These are phyloP conservation scores for Aspergillus sergii DNA, from an alignment of 2,329 filamentous ascomycete species.

Conservation along the genomic window DNA sequence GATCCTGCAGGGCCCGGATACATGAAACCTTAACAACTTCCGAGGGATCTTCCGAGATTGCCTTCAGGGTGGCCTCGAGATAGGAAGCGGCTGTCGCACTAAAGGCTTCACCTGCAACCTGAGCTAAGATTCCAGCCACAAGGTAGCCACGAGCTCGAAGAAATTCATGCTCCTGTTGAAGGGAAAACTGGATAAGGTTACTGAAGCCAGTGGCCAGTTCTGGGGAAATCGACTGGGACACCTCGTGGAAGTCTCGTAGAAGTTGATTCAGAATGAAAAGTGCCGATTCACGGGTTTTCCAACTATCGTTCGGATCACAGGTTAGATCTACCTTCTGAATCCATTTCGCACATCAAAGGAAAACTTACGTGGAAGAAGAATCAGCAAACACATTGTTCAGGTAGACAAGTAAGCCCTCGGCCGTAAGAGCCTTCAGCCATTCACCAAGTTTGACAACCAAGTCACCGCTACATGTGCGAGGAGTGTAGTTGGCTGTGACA, in stretches of 20 bases:
- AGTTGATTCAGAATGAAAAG: constrained; percentile 85
- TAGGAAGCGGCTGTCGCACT: constrained; percentile 42
- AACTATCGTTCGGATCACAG: constrained; percentile 41
- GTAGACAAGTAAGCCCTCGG: constrained; percentile 78
- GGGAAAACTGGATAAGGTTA: constrained; percentile 76
- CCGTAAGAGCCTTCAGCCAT: constrained; percentile 75
- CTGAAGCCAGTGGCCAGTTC: constrained; percentile 74
- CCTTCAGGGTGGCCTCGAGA: constrained; percentile 66
- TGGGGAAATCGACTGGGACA: constrained; percentile 68
- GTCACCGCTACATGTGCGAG: constrained; percentile 88
- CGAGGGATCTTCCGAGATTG: constrained; percentile 73
- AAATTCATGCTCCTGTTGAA: constrained; percentile 71
- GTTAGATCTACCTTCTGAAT: constrained; percentile 6
- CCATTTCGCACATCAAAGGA: not conserved
- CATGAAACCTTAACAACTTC: constrained; percentile 92
- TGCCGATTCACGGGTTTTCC: constrained; percentile 75
- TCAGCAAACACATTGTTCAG: constrained; percentile 72
- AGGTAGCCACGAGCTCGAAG: constrained; percentile 85
- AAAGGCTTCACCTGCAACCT: constrained; percentile 63
- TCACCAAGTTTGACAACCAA: constrained; percentile 90
- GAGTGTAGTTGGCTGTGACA: constrained; percentile 93
- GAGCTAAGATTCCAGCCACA: constrained; percentile 77
- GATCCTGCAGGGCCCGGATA: constrained; percentile 79
- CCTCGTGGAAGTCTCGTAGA: constrained; percentile 79
- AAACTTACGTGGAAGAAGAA: constrained; percentile 37